These are phyloP conservation scores for Gossypium gossypioides DNA, from an alignment of 441 rosid species.

Conservation along the genomic window DNA sequence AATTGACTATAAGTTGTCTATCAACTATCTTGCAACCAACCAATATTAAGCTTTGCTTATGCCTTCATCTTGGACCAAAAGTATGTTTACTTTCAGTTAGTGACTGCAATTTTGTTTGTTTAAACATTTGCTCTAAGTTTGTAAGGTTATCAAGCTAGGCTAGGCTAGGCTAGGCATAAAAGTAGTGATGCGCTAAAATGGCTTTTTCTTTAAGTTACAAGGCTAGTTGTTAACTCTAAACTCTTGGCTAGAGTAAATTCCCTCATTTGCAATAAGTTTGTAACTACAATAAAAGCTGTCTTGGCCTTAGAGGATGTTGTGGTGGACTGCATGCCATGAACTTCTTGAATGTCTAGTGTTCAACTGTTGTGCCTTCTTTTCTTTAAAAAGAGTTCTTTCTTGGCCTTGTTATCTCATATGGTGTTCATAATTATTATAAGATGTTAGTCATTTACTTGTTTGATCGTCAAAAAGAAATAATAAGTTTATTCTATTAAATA, in stretches of 20 bases:
- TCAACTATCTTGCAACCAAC: conserved; percentile 1
- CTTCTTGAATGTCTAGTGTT: not conserved
- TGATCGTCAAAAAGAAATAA: not conserved
- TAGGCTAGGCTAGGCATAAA: not conserved
- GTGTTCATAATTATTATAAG: not conserved
- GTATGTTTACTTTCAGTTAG: not conserved
- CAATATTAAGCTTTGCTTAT: not conserved
- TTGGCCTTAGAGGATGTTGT: not conserved
- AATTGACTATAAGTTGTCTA: not conserved
- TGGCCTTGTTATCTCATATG: not conserved
- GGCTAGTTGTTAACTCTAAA: not conserved
- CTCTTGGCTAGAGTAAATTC: not conserved
- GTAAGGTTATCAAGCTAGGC: not conserved
- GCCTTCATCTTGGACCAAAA: not conserved
- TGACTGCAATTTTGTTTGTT: not conserved
- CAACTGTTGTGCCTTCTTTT: not conserved
- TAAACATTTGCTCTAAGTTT: not conserved
- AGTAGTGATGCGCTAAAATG: not conserved
- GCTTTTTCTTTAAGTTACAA: conserved; percentile 1
- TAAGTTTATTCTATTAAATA: conserved; percentile 1
- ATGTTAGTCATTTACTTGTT: not conserved
- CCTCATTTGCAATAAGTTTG: not conserved
- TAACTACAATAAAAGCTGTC: not conserved
- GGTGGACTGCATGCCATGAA: not conserved
- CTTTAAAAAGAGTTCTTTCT: not conserved